Evolutionary conservation across 352 stramenopile genomes (phyloP).

Genomic region (Phytophthora litchii): DNA sequence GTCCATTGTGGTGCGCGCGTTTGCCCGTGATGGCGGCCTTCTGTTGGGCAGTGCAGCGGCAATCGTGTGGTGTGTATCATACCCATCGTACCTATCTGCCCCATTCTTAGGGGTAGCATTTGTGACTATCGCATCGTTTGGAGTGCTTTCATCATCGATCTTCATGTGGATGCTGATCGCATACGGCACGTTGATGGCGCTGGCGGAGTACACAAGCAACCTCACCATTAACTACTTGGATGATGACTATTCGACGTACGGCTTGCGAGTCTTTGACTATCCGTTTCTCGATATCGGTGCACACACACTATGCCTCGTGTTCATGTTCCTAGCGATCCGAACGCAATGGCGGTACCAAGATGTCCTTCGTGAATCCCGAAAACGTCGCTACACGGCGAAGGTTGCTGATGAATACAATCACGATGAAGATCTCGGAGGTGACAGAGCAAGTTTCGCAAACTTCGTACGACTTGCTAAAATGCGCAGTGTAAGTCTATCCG

Average conservation of each 20-base stretch:
- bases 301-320: slow-evolving; percentile 76
- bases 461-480: slow-evolving; percentile 56
- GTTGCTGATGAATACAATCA: slow-evolving; percentile 13
- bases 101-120: slow-evolving; percentile 71
- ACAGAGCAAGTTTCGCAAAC: slow-evolving; percentile 40
- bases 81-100: slow-evolving; percentile 79
- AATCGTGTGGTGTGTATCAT: slow-evolving; percentile 82
- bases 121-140: slow-evolving; percentile 72
- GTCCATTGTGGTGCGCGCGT: slow-evolving; percentile 66
- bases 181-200: slow-evolving; percentile 59
- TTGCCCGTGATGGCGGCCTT: slow-evolving; percentile 70
- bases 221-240: slow-evolving; percentile 59
- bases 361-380: slow-evolving; percentile 52
- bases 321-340: slow-evolving; percentile 84
- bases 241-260: slow-evolving; percentile 60
- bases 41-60: slow-evolving; percentile 68
- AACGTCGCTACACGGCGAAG: slow-evolving; percentile 33
- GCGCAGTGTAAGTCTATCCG: slow-evolving; percentile 40
- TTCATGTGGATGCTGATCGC: slow-evolving; percentile 71
- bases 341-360: slow-evolving; percentile 79
- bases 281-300: slow-evolving; percentile 75
- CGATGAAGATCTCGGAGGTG: slow-evolving; percentile 14
- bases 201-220: slow-evolving; percentile 74
- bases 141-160: slow-evolving; percentile 47
- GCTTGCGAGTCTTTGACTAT: slow-evolving; percentile 73